Percentiles rank a stretch among this genome's conserved stretches.
These are phyloP conservation scores for Cordyceps cicadae DNA, from an alignment of 2,329 filamentous ascomycete genomes.

Conservation along the genomic window DNA sequence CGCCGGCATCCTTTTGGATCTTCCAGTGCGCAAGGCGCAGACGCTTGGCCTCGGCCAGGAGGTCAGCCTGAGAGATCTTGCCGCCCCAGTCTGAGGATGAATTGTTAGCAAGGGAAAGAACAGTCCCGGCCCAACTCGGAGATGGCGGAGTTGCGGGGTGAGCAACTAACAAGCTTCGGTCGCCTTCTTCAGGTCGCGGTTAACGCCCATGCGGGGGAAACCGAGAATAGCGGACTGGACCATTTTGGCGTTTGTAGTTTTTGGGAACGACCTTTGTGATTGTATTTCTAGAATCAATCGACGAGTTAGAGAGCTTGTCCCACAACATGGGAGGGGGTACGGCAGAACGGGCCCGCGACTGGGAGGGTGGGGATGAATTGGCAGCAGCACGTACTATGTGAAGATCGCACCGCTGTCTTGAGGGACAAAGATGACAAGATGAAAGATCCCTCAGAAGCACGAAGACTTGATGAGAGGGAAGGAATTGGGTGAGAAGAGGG, in stretches of 20 bases:
- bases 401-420: constrained; percentile 1
- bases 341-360: background rate
- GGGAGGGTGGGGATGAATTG: background rate
- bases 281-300: background rate
- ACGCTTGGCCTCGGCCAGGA: constrained; percentile 91
- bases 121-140: background rate
- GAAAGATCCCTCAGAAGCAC: constrained; percentile 5
- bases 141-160: background rate
- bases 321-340: background rate
- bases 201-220: constrained; percentile 97
- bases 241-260: constrained; percentile 38
- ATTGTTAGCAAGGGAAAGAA: constrained; percentile 14
- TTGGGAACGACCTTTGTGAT: constrained; percentile 2
- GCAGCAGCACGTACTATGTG: background rate
- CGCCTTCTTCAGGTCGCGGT: constrained; percentile 99
- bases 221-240: constrained; percentile 75
- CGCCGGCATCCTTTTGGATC: constrained; percentile 97
- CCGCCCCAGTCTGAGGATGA: constrained; percentile 61
- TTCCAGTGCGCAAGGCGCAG: constrained; percentile 97
- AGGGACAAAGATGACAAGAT: background rate
- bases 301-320: background rate
- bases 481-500: background rate
- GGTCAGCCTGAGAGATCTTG: constrained; percentile 86
- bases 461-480: background rate
- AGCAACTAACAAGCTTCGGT: constrained; percentile 74